Conservation (phyloP, 2,329 filamentous ascomycete species). For the Coniochaeta pulveracea region DNA sequence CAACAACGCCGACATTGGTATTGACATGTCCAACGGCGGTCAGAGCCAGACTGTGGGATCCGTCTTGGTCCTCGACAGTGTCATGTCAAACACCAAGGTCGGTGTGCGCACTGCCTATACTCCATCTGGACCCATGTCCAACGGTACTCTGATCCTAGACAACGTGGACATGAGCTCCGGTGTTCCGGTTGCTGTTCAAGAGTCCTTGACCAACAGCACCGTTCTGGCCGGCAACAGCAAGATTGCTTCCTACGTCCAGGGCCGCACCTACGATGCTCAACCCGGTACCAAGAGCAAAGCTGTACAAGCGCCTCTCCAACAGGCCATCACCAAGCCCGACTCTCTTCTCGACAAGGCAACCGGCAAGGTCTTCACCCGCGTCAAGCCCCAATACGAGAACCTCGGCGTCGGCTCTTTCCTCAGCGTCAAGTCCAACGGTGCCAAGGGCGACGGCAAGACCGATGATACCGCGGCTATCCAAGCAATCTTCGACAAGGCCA, state of each 20-base stretch:
- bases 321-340: constrained; percentile 49
- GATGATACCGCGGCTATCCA: constrained; percentile 86
- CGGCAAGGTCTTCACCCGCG: constrained; percentile 68
- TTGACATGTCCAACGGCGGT: constrained; percentile 64
- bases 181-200: constrained; percentile 55
- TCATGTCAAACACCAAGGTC: constrained; percentile 61
- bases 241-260: constrained; percentile 67
- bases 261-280: constrained; percentile 54
- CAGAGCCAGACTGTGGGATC: constrained; percentile 70
- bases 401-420: constrained; percentile 60
- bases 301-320: constrained; percentile 45
- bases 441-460: constrained; percentile 74
- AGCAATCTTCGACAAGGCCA: constrained; percentile 57
- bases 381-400: constrained; percentile 78
- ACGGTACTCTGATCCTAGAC: constrained; percentile 74
- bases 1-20: constrained; percentile 61
- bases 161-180: constrained; percentile 74
- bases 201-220: constrained; percentile 39
- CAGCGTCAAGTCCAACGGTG: constrained; percentile 72
- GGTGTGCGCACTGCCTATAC: constrained; percentile 70
- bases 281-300: constrained; percentile 32
- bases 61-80: constrained; percentile 71
- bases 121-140: constrained; percentile 49
- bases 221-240: constrained; percentile 61
- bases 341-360: constrained; percentile 46